Base-by-base conservation (phyloP, 108 stramenopile genomes). In the Nitzschia sp. region DNA sequence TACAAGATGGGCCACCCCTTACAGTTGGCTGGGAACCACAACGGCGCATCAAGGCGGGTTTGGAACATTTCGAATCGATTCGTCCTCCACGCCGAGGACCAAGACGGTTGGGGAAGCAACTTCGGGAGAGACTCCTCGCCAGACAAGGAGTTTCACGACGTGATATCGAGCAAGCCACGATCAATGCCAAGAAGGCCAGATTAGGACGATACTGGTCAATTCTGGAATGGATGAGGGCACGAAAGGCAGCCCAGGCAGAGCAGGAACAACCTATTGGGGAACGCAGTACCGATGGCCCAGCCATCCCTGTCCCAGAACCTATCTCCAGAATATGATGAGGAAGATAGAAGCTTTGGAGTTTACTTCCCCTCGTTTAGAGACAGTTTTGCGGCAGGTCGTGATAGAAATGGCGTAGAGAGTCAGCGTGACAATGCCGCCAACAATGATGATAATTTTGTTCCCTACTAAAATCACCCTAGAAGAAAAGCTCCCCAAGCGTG, bases 21-120 rank as follows among this genome's bases (percentile, higher is more conserved):
- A 57, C 64, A 11, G 53, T 74, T n/a, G 51, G 42, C 5, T 74
- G 73, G 73, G 24, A 61, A 50, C 59, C 69, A 26, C 53, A 68
- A 29, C 34, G 43, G 0, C 41, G 61, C 22, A 24, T 46, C 12
- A 25, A 9, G 26, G 19, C 26, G 8, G 29, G 41, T 44, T 65
- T 65, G 52, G 65, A 65, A 34, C 39, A 26, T 17, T 65, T 65
- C 42, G 65, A 65, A 38, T 3, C n/a, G 6, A 17, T 40, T 25
- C 61, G 61, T 11, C 22, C 20, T 20, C 61, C 61, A 10, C 19
- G 40, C 10, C 41, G 61, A 46, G n/a, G 61, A 46, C n/a, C 37
- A 20, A 15, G 24, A 17, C 41, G 43, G 6, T 17, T 48, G 46
- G 14, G 46, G n/a, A 15, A 17, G 17, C 46, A 17, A 48, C 17